Evolutionary conservation across 352 stramenopile species (phyloP).

Genomic region (Pythium aquatile): DNA sequence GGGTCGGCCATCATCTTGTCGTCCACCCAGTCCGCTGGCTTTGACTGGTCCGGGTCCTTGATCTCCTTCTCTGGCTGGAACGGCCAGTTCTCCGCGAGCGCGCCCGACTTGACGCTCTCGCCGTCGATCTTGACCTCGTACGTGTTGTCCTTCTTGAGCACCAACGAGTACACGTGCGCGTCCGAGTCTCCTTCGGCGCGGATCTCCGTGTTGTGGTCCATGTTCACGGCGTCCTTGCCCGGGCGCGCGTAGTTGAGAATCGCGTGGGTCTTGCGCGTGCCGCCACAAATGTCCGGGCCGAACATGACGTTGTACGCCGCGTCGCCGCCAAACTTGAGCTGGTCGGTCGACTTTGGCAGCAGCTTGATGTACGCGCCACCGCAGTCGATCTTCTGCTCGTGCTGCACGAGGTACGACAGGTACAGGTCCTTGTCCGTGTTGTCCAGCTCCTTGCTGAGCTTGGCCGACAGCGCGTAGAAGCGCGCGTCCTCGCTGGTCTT

Average conservation of each 20-base stretch:
- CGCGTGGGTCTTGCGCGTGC: conserved; percentile 95
- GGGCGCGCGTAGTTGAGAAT: conserved; percentile 98
- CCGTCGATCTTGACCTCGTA: conserved; percentile 97
- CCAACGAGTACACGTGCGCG: conserved; percentile 98
- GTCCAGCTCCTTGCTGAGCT: conserved; percentile 84
- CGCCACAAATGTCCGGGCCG: conserved; percentile 98
- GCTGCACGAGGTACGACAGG: conserved; percentile 97
- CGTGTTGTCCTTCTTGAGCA: conserved; percentile 97
- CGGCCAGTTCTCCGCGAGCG: conserved; percentile 94
- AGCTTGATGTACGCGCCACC: conserved; percentile 99
- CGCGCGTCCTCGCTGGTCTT: conserved; percentile 93
- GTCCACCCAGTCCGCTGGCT: conserved; percentile 99
- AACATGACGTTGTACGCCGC: conserved; percentile 98
- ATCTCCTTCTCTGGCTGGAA: conserved; percentile 96
- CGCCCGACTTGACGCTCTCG: conserved; percentile 90
- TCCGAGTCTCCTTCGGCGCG: conserved; percentile 73
- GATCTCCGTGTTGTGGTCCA: conserved; percentile 89
- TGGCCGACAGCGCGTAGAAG: conserved; percentile 97
- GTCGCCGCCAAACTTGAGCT: conserved; percentile 94
- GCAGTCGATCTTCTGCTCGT: conserved; percentile 99
- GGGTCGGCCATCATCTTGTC: conserved; percentile 93
- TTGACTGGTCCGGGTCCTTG: conserved; percentile 95
- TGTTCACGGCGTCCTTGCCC: conserved; percentile 92
- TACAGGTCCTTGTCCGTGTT: conserved; percentile 92
- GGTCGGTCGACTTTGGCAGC: conserved; percentile 89